Conservation (phyloP, 306 rosid species). For the Casuarina cunninghamiana region DNA sequence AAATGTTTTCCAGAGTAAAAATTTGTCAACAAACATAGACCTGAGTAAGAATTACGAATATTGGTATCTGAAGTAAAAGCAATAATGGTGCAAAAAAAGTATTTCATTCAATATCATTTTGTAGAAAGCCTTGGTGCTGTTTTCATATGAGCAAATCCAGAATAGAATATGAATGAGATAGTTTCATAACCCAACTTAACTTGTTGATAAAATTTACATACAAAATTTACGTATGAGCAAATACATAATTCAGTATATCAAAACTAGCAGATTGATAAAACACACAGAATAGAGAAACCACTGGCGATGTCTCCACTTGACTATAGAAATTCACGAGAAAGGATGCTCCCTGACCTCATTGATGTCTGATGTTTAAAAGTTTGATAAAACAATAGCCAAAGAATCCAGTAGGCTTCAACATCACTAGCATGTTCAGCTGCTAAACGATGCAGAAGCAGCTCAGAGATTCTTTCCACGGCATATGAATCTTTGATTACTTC, state of each 20-base stretch:
- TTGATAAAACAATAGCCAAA: slow-evolving; percentile 77
- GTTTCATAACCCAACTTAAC: too few species aligned
- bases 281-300: not conserved
- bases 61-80: not conserved
- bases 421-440: slow-evolving; percentile 58
- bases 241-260: too few species aligned
- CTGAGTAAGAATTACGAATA: slow-evolving; percentile 44
- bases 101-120: slow-evolving; percentile 1
- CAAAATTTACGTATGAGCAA: too few species aligned
- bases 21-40: slow-evolving; percentile 80
- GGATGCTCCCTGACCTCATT: slow-evolving; percentile 57
- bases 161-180: not conserved
- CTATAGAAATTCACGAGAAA: slow-evolving; percentile 13
- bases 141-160: not conserved
- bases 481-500: slow-evolving; percentile 69
- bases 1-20: slow-evolving; percentile 89
- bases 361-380: slow-evolving; percentile 49
- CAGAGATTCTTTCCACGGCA: slow-evolving; percentile 74
- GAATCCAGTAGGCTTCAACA: slow-evolving; percentile 82
- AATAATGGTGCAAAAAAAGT: not conserved
- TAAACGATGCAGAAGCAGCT: slow-evolving; percentile 75
- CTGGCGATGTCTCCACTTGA: not conserved
- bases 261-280: too few species aligned
- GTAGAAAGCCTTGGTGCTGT: not conserved
- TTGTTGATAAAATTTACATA: too few species aligned